phyloP scores from a whole-genome alignment of 768 basidiomycete genomes.

The Mycena galericulata region DNA sequence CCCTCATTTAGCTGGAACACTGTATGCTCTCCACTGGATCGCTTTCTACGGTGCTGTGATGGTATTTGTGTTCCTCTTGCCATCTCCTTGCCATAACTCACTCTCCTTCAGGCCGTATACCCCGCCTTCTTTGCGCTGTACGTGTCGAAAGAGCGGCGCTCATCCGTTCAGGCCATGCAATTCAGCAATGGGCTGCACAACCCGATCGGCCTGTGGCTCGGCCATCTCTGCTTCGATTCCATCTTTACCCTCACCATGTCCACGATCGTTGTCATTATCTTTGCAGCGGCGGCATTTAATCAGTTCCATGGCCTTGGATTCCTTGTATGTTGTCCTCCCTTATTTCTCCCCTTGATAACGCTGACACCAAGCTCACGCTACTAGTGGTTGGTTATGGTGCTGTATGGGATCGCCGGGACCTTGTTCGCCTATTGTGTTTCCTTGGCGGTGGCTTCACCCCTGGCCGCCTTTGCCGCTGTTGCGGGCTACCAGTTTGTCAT shows the following conservation, averaged over 20 bases:
- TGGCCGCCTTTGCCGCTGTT: conserved; percentile 79
- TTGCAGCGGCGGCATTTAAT: conserved; percentile 62
- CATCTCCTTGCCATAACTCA: too few species aligned
- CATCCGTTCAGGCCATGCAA: conserved; percentile 86
- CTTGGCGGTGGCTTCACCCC: conserved; percentile 69
- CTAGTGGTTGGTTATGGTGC: conserved; percentile 79
- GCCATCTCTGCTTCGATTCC: conserved; percentile 81
- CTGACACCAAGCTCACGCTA: not conserved
- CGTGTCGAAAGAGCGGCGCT: conserved; percentile 77
- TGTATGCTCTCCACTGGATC: conserved; percentile 77
- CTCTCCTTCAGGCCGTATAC: too few species aligned
- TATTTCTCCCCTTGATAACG: conserved; percentile 3
- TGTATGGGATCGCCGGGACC: conserved; percentile 77
- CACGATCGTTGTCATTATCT: conserved; percentile 73
- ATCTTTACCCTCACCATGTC: conserved; percentile 69
- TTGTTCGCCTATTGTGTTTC: conserved; percentile 78
- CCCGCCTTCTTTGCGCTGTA: conserved; percentile 88
- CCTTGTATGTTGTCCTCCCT: conserved; percentile 54
- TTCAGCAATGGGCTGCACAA: conserved; percentile 80
- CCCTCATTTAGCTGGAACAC: conserved; percentile 64
- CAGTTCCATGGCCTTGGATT: conserved; percentile 80
- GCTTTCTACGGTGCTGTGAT: conserved; percentile 80
- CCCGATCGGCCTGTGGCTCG: conserved; percentile 80
- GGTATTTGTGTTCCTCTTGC: too few species aligned
- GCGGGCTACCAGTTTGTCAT: conserved; percentile 82